Base-by-base conservation (phyloP, 768 basidiomycete genomes). In the Pulveroboletus sp. region DNA sequence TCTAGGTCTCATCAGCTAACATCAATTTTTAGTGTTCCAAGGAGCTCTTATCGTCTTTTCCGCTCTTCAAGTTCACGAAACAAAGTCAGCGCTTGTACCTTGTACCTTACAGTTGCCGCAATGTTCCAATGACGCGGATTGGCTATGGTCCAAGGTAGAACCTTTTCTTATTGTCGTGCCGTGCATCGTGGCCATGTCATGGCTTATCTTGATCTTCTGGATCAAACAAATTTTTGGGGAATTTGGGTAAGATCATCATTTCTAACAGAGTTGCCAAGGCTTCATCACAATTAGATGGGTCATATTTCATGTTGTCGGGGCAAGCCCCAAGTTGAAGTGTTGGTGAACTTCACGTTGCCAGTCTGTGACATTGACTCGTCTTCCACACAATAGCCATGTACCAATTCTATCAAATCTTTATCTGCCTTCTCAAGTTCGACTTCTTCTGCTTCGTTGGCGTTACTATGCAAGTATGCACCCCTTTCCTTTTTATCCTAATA, bases 361-460 rank as follows among this genome's bases (percentile, higher is more conserved):
- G 11, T 33, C 9, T 17, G 9, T 41, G 35, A 18, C n/a, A 8
- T 28, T 47, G 5, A 43, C 43, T 52, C 24, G 50, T 50, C 37
- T 36, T 40, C 48, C 49, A 33, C 55, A 12, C 37, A 46, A 46
- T 55, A 92, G 89, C 78, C 30, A 93, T 93, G 90, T 92, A 89
- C 65, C 86, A 86, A 59, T 89, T 74, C 69, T 93, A 93, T 61
- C 86, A 93, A 70, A 80, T 93, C 59, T 80, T 91, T 76, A 81
- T 93, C 40, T 91, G 88, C 61, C 76, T 93, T 46, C 79, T 93
- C 58, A 93, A 91, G 65, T 90, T 93, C 65, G 89, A 93, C 67
- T 93, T 91, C 68, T 93, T 93, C 73, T 82, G 79, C 66, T 92
- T 93, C 63, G 76, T 78, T 18, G 90, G 85, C n/a, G 84, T 92